Evolutionary conservation across 2,329 filamentous ascomycete species (phyloP).

Genomic region (Penicillium sclerotiorum): DNA sequence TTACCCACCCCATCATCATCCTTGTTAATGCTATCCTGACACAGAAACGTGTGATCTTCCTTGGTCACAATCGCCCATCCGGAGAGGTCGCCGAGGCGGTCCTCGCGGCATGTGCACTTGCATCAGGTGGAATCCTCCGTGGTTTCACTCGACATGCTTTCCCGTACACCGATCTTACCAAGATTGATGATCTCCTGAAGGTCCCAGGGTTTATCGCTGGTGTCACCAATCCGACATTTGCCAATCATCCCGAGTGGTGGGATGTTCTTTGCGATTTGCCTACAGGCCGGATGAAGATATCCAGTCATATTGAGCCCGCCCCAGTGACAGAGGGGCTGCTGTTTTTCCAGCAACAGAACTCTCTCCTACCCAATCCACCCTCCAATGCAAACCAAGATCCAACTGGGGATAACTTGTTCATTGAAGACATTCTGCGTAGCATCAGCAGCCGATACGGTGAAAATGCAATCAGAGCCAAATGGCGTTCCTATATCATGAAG

Average conservation of each 20-base stretch:
- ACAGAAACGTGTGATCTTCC: constrained; percentile 93
- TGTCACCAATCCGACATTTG: constrained; percentile 95
- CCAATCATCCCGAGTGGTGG: constrained; percentile 96
- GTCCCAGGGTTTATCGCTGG: constrained; percentile 97
- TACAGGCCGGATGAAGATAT: constrained; percentile 92
- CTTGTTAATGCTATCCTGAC: constrained; percentile 92
- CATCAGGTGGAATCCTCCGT: constrained; percentile 85
- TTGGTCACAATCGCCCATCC: constrained; percentile 92
- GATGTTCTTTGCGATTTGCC: constrained; percentile 92
- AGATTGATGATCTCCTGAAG: constrained; percentile 93
- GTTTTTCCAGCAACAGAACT: constrained; percentile 78
- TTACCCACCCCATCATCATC: constrained; percentile 92
- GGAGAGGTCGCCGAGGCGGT: constrained; percentile 98
- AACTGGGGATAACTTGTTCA: constrained; percentile 86
- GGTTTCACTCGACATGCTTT: constrained; percentile 97
- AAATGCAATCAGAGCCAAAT: constrained; percentile 86
- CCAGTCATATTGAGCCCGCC: constrained; percentile 78
- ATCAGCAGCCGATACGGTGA: constrained; percentile 87
- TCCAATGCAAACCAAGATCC: constrained; percentile 58
- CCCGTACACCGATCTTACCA: constrained; percentile 95
- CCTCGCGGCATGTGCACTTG: constrained; percentile 90
- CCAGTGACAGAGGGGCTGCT: constrained; percentile 79
- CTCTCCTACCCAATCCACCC: constrained; percentile 28
- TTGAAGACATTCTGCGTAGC: constrained; percentile 80
- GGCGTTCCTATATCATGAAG: constrained; percentile 90